Base-by-base conservation (phyloP, 805 yeast species). In the Candida berthetii region DNA sequence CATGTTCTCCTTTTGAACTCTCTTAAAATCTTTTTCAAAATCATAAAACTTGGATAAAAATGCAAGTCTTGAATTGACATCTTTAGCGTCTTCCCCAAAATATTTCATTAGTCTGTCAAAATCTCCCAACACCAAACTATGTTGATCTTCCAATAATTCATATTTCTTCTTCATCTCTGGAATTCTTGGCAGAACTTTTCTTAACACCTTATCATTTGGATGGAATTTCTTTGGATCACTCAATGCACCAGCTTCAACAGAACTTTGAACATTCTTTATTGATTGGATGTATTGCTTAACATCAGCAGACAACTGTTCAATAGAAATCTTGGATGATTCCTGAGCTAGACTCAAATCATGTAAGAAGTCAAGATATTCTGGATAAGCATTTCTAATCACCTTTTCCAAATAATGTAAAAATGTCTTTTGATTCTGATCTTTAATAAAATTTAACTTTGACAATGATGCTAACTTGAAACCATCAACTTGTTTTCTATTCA, bases 401-500 rank as follows among this genome's bases (percentile, higher is more conserved):
- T 80, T 85, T 60, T 93, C 99, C 41, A 95, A 88, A 60, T 90
- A 90, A 58, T 95, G 96, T 53, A 93, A 65, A 55, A 93, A 90
- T 1, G 95, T 86, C 6, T 88, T 76, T 58, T 91, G 90, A 44
- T 80, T 76, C 22, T 84, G 88, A 62, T 91, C 96, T 58, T 93
- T 93, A 64, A 95, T 82, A 50, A 95, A 89, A 27, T 84, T 86
- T 44, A 93, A 71, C 50, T 98, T 69, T 55, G 89, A 96, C 40
- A 93, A 70, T n/a, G 96, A 86, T 36, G 86, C 82, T 45, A 93
- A 68, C 54, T 85, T 84, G 71, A 95, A 95, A 3, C 99, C 99
- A 49, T 77, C 74, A 1, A 97, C 98, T 59, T 89, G 96, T 53
- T 89, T 90, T 2, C 89, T 96, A 59, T 95, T 93, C 99, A 93